Percentiles rank a stretch among this genome's conserved stretches.
Evolutionary conservation across 2,329 filamentous ascomycete genomes (phyloP).

Genomic region (Herpotrichia juniperi): DNA sequence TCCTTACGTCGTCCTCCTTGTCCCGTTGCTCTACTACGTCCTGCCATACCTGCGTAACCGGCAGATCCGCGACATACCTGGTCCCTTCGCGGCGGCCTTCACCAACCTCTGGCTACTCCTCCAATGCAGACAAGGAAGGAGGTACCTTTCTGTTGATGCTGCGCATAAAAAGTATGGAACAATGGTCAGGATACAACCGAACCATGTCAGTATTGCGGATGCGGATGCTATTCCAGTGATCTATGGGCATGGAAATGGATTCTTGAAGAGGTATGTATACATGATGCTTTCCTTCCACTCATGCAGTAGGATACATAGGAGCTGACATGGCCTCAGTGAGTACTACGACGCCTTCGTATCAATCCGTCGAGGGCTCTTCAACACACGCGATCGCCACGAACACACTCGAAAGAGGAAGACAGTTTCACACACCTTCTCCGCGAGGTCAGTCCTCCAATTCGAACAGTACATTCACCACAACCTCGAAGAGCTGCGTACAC

Average conservation of each 20-base stretch:
- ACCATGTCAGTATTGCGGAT: conserved; percentile 83
- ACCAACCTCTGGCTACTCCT: conserved; percentile 81
- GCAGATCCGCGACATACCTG: conserved; percentile 62
- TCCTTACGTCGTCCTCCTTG: conserved; percentile 55
- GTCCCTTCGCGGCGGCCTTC: conserved; percentile 70
- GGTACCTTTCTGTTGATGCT: conserved; percentile 67
- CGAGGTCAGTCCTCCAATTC: conserved; percentile 81
- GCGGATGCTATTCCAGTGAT: conserved; percentile 76
- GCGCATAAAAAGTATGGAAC: conserved; percentile 77
- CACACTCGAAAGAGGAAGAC: conserved; percentile 90
- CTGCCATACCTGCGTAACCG: conserved; percentile 66
- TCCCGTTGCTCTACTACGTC: conserved; percentile 61
- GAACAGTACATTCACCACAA: conserved; percentile 88
- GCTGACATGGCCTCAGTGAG: conserved; percentile 57
- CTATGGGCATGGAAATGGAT: conserved; percentile 69
- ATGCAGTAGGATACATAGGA: background rate
- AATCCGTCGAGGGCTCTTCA: conserved; percentile 85
- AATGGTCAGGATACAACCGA: conserved; percentile 82
- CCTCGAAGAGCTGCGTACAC: conserved; percentile 72
- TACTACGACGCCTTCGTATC: conserved; percentile 94
- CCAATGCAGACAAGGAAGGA: conserved; percentile 64
- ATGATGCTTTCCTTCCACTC: background rate
- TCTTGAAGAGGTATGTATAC: conserved; percentile 52
- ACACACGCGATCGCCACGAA: conserved; percentile 80
- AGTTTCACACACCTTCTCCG: conserved; percentile 83